Evolutionary conservation across 495 filamentous ascomycete species (phyloP), one percentile per base, ranked within the genome.

Genomic region (Penicillium ucsense): DNA sequence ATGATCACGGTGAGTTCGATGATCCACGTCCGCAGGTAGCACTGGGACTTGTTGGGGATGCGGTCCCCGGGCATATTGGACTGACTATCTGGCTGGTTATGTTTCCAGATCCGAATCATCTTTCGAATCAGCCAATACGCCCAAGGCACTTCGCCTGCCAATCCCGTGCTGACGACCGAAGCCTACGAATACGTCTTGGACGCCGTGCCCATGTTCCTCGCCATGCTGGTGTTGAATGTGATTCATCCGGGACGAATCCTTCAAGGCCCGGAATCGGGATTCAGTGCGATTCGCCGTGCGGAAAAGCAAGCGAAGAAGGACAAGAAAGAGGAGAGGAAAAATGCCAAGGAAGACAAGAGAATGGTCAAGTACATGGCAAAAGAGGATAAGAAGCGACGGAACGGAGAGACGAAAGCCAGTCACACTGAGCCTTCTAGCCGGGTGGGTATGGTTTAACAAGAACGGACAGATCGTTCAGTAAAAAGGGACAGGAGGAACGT

Each of bases 111-210:
- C 38, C 54, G 54, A 4, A 80, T 80, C 52, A 64, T 80, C 37
- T 84, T 75, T 63, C 75, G 80, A 30, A 60, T 85, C 3, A 59
- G 65, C 40, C 77, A 85, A 56, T 84, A 75, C 53, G 57, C 69
- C 0, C 38, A 60, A 3, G 75, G 75, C 8, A 50, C 60, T 0
- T 47, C 54, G 2, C 33, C 54, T 38, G 48, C 47, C 8, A 77
- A 75, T 50, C 58, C 62, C 0, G 50, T 83, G 8, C 68, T 72
- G 0, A 67, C 55, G 10, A 65, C 84, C 52, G 80, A 85, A 57
- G 61, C 49, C 10, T 79, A 76, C 50, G 57, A 68, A 27, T 81
- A 81, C 48, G 60, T 64, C 8, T 68, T 84, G 30, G 81, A 84
- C 40, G 73, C 76, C 0, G 48, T 74, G 1, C 78, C 80, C 2